Conservation (phyloP, 2,329 filamentous ascomycete species). For the Microcera coccophila region DNA sequence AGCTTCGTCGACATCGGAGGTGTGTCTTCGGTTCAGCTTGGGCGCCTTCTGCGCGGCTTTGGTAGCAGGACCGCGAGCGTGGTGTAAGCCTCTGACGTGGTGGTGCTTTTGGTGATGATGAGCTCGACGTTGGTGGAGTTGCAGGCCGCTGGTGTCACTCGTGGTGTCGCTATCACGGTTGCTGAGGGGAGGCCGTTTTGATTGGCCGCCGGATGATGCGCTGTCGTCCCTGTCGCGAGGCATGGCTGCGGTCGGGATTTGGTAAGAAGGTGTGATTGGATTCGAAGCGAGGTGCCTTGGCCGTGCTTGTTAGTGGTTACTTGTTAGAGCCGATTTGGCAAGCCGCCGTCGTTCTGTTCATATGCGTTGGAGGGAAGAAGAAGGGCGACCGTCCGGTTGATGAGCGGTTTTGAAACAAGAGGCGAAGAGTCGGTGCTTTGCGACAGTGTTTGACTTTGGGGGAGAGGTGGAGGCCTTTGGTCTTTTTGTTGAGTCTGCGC, state of each 20-base stretch:
- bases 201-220: conserved; percentile 50
- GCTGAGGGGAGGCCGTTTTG: conserved; percentile 47
- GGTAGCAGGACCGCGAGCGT: conserved; percentile 50
- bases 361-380: too few relatives aligned
- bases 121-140: conserved; percentile 28
- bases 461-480: not conserved
- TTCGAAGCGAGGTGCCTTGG: not conserved
- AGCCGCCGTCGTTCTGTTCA: too few relatives aligned
- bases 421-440: not conserved
- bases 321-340: not conserved
- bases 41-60: conserved; percentile 48
- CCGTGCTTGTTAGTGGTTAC: not conserved
- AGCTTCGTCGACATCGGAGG: conserved; percentile 9
- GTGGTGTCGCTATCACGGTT: conserved; percentile 35
- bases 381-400: too few relatives aligned
- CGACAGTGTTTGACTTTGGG: not conserved
- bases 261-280: not conserved
- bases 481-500: too few relatives aligned
- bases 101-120: conserved; percentile 33
- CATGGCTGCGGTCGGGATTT: conserved; percentile 31
- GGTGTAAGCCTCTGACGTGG: conserved; percentile 40
- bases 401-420: too few relatives aligned
- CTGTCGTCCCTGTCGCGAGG: conserved; percentile 47
- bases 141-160: conserved; percentile 20
- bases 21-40: conserved; percentile 42